Conservation (phyloP, 441 rosid genomes). For the Syzygium syzygioides region DNA sequence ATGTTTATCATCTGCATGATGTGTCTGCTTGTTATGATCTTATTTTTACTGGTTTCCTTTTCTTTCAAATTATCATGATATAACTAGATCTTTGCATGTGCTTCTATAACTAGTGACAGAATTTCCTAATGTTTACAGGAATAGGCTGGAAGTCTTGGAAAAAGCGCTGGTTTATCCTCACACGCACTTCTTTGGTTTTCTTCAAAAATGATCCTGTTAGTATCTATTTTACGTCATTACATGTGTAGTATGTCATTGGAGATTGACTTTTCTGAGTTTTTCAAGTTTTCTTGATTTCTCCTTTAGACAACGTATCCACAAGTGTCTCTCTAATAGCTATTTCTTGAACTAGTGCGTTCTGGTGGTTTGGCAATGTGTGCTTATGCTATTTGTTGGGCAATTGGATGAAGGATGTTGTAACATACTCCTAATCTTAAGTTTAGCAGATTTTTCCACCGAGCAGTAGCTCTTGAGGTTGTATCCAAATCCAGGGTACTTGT, state of each 20-base stretch:
- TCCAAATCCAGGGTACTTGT: neutral
- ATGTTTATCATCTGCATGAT: neutral
- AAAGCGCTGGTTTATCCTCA: conserved; percentile 97
- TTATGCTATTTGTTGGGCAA: neutral
- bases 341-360: neutral
- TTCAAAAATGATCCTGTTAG: conserved; percentile 97
- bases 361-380: neutral
- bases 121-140: conserved; percentile 42
- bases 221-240: conserved; percentile 6
- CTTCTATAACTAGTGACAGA: neutral
- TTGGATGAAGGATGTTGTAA: neutral
- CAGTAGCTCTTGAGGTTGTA: neutral
- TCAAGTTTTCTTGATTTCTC: neutral
- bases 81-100: neutral
- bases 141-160: conserved; percentile 99
- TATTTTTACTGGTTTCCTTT: neutral
- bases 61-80: neutral
- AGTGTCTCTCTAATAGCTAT: neutral
- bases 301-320: neutral
- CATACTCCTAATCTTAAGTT: neutral
- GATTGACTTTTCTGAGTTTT: neutral
- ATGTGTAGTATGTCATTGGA: neutral
- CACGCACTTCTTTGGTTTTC: conserved; percentile 93
- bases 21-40: neutral
- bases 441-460: neutral